Conservation (phyloP, 768 basidiomycete genomes). For the Rubroboletus satanas region DNA sequence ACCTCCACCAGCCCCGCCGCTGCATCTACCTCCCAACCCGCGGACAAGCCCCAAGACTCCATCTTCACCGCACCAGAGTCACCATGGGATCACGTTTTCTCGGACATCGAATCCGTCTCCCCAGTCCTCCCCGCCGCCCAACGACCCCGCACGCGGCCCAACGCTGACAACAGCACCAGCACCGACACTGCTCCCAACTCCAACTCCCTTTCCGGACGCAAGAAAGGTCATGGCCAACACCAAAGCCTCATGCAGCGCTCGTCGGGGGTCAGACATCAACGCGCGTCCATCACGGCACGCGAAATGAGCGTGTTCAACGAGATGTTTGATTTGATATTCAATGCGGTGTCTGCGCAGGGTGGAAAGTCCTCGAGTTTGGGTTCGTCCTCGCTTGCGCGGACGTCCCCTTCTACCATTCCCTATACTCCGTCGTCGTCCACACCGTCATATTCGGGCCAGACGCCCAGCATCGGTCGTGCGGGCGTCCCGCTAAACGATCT, state of each 20-base stretch:
- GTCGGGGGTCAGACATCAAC: slow-evolving; percentile 26
- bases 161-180: neutral
- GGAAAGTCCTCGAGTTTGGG: slow-evolving; percentile 1
- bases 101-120: slow-evolving; percentile 36
- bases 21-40: slow-evolving; percentile 2
- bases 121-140: slow-evolving; percentile 21
- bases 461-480: slow-evolving; percentile 16
- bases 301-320: slow-evolving; percentile 67
- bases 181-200: neutral
- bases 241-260: slow-evolving; percentile 8
- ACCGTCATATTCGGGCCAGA: slow-evolving; percentile 1
- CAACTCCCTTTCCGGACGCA: neutral
- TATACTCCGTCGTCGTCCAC: neutral
- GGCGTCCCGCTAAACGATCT: slow-evolving; percentile 41
- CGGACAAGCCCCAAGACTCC: slow-evolving; percentile 17
- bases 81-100: slow-evolving; percentile 55
- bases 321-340: slow-evolving; percentile 71
- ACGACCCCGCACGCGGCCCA: slow-evolving; percentile 12
- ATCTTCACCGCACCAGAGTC: slow-evolving; percentile 35
- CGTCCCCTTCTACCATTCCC: neutral
- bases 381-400: slow-evolving; percentile 1
- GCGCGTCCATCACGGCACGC: slow-evolving; percentile 62
- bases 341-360: slow-evolving; percentile 41
- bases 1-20: neutral
- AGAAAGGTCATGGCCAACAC: neutral